Conservation (phyloP, 306 rosid species). For the Quillaja saponaria region DNA sequence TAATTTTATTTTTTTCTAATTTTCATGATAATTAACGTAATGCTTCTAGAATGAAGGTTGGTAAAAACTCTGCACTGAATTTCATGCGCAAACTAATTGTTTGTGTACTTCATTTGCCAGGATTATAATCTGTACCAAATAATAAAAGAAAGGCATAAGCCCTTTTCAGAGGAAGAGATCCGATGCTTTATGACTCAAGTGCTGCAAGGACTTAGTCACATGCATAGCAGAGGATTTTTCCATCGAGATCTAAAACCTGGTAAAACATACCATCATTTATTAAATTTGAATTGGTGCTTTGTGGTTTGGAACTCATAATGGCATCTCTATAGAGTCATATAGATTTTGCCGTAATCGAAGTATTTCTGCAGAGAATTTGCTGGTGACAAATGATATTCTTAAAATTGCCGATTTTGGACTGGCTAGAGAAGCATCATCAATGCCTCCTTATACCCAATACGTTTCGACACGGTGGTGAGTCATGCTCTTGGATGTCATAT, state of each 20-base stretch:
- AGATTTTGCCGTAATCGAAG: slow-evolving; percentile 15
- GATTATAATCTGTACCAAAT: slow-evolving; percentile 73
- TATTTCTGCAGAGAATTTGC: slow-evolving; percentile 63
- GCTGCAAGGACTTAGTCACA: slow-evolving; percentile 67
- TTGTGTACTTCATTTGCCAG: slow-evolving; percentile 53
- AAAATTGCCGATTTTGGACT: slow-evolving; percentile 88
- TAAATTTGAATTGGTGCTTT: slow-evolving; percentile 19
- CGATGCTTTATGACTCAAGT: slow-evolving; percentile 69
- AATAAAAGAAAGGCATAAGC: slow-evolving; percentile 65
- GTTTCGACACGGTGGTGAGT: slow-evolving; percentile 95
- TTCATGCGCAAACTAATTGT: slow-evolving; percentile 18
- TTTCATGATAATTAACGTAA: slow-evolving; percentile 12
- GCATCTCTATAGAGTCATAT: slow-evolving; percentile 21
- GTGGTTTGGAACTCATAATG: slow-evolving; percentile 1
- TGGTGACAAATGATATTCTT: slow-evolving; percentile 71
- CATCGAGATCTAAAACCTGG: slow-evolving; percentile 90
- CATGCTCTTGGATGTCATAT: slow-evolving; percentile 17
- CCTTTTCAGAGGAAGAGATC: slow-evolving; percentile 74
- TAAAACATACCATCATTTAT: slow-evolving; percentile 27
- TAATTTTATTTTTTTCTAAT: slow-evolving; percentile 10
- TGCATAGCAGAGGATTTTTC: slow-evolving; percentile 75
- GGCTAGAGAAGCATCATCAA: slow-evolving; percentile 81
- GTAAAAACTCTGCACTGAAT: slow-evolving; percentile 25
- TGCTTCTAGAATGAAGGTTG: slow-evolving; percentile 23
- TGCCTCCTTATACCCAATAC: slow-evolving; percentile 92